Percentiles rank a stretch among this genome's conserved stretches.
Evolutionary conservation across 164 flowering plant species (phyloP).

Genomic region (Cinnamomum micranthum): DNA sequence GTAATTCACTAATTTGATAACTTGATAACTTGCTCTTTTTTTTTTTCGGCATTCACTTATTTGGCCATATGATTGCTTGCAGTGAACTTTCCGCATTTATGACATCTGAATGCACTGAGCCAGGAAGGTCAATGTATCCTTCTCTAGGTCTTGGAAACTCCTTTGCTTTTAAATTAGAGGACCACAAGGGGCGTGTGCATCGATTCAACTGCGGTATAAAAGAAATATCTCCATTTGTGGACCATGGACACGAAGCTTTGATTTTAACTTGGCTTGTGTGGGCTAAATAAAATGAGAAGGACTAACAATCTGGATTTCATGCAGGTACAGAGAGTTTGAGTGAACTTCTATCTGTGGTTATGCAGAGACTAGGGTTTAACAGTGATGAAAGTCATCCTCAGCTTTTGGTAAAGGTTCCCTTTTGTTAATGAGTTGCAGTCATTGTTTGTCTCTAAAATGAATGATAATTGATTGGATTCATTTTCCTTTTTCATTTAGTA

Average conservation of each 20-base stretch:
- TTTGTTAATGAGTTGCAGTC: background rate
- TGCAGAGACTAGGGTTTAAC: slow-evolving; percentile 57
- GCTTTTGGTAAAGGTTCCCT: slow-evolving; percentile 51
- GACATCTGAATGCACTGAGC: slow-evolving; percentile 65
- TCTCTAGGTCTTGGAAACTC: slow-evolving; percentile 84
- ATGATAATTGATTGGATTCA: background rate
- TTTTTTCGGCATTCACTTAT: slow-evolving; percentile 8
- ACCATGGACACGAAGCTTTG: background rate
- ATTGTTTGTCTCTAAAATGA: background rate
- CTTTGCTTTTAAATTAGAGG: slow-evolving; percentile 86
- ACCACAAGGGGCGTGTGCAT: slow-evolving; percentile 80
- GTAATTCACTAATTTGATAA: background rate
- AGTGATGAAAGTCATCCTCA: slow-evolving; percentile 47
- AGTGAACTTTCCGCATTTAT: slow-evolving; percentile 76
- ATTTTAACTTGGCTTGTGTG: background rate
- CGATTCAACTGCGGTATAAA: slow-evolving; percentile 67
- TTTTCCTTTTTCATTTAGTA: slow-evolving; percentile 42
- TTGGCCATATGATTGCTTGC: slow-evolving; percentile 14
- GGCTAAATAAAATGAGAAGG: background rate
- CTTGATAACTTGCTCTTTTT: background rate
- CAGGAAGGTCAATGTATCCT: slow-evolving; percentile 56
- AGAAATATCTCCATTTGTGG: background rate
- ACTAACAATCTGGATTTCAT: slow-evolving; percentile 4
- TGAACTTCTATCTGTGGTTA: slow-evolving; percentile 65
- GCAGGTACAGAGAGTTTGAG: slow-evolving; percentile 70